Evolutionary conservation across 129 eudicot genomes (phyloP), one percentile per base, ranked within the genome.

Genomic region (Flaveria trinervia): DNA sequence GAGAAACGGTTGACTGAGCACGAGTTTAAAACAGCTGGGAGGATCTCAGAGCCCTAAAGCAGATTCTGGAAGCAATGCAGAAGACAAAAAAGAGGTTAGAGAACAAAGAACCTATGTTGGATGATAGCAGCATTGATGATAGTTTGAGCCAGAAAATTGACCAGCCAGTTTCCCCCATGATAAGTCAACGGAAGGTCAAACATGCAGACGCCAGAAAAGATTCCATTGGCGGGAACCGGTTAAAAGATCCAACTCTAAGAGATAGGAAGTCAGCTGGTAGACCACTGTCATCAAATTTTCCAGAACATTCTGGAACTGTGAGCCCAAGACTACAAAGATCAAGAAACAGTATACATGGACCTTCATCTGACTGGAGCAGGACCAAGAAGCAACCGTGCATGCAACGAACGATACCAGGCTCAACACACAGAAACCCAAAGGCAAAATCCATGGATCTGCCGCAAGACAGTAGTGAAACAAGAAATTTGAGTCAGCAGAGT

Each of bases 11-110:
- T 94, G 88, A 79, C 90, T 3, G 88, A 87, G 30, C 82, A 86
- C 39, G 96, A 88, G 78, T 94, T 79, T 83, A 85, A 82, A 79
- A 83, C 80, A 52, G 83, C 97, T 15, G 97, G 99, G 26, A 91
- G 87, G 97, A 94, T 84, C 96, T 91, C 77, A 83, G 97, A 76
- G 99, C 96, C 55, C 97, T 94, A 18, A 94, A 94, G 83, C 99
- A 94, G 84, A 94, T 94, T 61, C 97, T 91, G 55, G 97, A 94
- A 79, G 91, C 99, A 83, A 89, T 94, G 96, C 86, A 91, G 80
- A 89, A 82, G 75, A 88, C 91, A 44, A 89, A 87, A 79, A 79
- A 54, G 71, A 83, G 80, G 76, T 66, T 83, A 54, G 92, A 84
- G 80, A 68, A 71, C 50, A 75, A 68, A 75, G 89, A 83, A 46